phyloP scores from a whole-genome alignment of 768 basidiomycete genomes.

The Podaxis carcinomalis region DNA sequence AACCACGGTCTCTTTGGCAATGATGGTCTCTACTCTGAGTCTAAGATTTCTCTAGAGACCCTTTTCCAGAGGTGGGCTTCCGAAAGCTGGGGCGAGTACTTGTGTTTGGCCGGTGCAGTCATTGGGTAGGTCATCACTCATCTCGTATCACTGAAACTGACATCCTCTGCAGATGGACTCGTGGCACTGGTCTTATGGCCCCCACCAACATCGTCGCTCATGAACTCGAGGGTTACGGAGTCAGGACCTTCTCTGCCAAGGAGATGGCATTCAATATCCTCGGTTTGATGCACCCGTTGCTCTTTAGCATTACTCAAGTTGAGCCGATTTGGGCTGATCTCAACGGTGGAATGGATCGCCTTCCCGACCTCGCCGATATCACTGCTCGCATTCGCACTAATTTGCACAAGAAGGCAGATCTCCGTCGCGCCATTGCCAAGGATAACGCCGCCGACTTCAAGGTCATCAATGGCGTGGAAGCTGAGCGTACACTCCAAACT shows the following conservation, averaged over 20 bases:
- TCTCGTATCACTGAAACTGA: conserved; percentile 6
- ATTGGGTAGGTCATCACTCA: conserved; percentile 66
- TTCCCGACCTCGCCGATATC: conserved; percentile 91
- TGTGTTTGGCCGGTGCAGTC: conserved; percentile 96
- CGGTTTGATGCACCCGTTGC: conserved; percentile 96
- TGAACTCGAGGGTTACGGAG: conserved; percentile 87
- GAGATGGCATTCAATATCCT: conserved; percentile 99
- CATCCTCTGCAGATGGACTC: conserved; percentile 72
- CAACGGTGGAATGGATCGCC: conserved; percentile 97
- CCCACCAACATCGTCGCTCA: conserved; percentile 94
- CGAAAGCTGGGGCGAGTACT: conserved; percentile 98
- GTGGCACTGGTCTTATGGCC: conserved; percentile 96
- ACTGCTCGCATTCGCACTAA: conserved; percentile 80
- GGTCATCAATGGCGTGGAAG: conserved; percentile 81
- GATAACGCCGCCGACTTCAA: conserved; percentile 98
- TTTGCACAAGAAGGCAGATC: conserved; percentile 83
- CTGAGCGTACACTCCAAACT: conserved; percentile 89
- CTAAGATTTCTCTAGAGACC: conserved; percentile 96
- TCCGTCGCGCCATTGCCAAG: conserved; percentile 88
- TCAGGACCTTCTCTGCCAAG: conserved; percentile 98
- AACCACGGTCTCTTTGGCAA: conserved; percentile 98
- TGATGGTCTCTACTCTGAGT: conserved; percentile 96
- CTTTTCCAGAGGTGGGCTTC: conserved; percentile 98
- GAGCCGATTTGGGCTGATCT: conserved; percentile 99
- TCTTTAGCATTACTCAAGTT: conserved; percentile 99